Evolutionary conservation across 257 asterid genomes (phyloP).

Genomic region (Sherardia arvensis): DNA sequence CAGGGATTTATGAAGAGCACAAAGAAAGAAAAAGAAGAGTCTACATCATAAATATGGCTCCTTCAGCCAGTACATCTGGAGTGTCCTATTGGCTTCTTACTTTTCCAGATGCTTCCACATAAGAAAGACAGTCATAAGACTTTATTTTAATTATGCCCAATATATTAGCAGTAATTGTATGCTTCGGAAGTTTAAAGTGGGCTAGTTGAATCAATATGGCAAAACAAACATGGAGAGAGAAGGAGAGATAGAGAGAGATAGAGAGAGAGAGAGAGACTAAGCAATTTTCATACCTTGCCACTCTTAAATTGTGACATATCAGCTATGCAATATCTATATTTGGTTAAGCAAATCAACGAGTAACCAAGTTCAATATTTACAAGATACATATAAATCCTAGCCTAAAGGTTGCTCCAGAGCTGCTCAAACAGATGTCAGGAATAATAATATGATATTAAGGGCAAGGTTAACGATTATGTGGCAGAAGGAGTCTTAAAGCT

Average conservation of each 20-base stretch:
- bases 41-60: background rate
- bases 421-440: background rate
- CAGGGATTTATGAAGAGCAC: background rate
- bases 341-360: slow-evolving; percentile 26
- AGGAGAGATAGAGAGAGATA: no score
- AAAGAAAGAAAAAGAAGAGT: background rate
- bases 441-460: background rate
- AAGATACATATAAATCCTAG: background rate
- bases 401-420: background rate
- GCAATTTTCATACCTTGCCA: slow-evolving; percentile 57
- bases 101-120: background rate
- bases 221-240: background rate
- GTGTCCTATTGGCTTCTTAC: background rate
- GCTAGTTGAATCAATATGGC: background rate
- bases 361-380: background rate
- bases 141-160: background rate
- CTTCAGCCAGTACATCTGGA: background rate
- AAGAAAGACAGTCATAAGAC: background rate
- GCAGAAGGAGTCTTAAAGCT: background rate
- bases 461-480: background rate
- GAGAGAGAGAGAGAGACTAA: no score
- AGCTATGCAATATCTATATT: slow-evolving; percentile 83
- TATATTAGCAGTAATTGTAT: background rate
- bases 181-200: background rate
- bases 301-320: slow-evolving; percentile 93